Conservation (phyloP, 2,329 filamentous ascomycete species). For the Fusarium sp. region DNA sequence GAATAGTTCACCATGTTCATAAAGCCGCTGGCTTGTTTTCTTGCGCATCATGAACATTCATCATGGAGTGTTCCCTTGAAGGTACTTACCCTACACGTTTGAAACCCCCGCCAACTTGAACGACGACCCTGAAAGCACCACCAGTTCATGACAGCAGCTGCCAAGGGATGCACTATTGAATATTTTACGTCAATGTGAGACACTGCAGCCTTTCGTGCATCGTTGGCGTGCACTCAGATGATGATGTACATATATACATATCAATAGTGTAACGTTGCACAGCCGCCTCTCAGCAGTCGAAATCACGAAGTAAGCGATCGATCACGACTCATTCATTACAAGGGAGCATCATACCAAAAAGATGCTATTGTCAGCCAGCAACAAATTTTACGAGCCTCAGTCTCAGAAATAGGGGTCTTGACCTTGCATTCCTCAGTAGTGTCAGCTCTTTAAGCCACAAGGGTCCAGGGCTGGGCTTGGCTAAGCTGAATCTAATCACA, state of each 20-base stretch:
- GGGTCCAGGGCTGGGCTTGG: constrained; percentile 31
- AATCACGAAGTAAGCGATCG: neutral
- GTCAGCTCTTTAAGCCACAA: constrained; percentile 20
- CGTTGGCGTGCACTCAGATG: neutral
- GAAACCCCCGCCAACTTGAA: neutral
- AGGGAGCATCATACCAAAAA: neutral
- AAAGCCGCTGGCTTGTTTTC: neutral
- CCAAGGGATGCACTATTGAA: neutral
- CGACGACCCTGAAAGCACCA: neutral
- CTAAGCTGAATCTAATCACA: constrained; percentile 13
- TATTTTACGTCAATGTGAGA: constrained; percentile 4
- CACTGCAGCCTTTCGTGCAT: neutral
- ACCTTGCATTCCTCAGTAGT: constrained; percentile 1
- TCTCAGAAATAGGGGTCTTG: constrained; percentile 10
- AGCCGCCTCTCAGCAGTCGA: neutral
- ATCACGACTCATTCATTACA: neutral
- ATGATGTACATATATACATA: constrained; percentile 13
- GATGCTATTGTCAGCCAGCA: neutral
- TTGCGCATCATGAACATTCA: neutral
- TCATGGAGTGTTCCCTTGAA: neutral
- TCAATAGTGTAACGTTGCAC: constrained; percentile 13
- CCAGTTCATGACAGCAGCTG: neutral
- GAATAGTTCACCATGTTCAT: neutral
- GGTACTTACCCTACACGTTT: neutral
- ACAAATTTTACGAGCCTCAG: neutral